Percentiles rank a stretch among this genome's conserved stretches.
Conservation (phyloP, 306 rosid genomes). For the Datisca glomerata region DNA sequence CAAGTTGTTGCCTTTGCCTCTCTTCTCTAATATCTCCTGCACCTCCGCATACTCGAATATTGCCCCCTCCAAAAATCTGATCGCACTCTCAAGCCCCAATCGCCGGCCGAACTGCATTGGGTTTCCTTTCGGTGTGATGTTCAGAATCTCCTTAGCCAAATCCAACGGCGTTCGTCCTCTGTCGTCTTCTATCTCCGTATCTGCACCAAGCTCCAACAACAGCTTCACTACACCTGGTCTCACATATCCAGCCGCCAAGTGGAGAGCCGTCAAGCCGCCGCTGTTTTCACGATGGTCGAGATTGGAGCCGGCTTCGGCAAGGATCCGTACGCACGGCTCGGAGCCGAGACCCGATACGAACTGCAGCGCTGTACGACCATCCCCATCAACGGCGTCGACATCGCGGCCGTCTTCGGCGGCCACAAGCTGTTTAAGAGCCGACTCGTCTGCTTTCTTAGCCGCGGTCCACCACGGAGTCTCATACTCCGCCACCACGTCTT, state of each 20-base stretch:
- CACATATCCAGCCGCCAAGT: conserved; percentile 79
- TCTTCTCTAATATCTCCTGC: conserved; percentile 49
- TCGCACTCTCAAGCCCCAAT: conserved; percentile 44
- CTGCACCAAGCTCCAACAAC: conserved; percentile 49
- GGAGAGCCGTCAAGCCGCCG: conserved; percentile 57
- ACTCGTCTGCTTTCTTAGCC: conserved; percentile 59
- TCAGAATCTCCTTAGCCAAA: conserved; percentile 45
- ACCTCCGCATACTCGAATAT: conserved; percentile 73
- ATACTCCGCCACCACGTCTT: conserved; percentile 68
- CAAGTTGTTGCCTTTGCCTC: conserved; percentile 62
- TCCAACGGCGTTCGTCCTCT: conserved; percentile 51
- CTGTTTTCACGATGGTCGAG: conserved; percentile 42
- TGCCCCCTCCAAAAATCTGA: conserved; percentile 39
- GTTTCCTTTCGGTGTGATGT: conserved; percentile 60
- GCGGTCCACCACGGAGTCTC: conserved; percentile 93
- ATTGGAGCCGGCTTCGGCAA: conserved; percentile 52
- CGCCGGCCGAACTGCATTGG: conserved; percentile 63
- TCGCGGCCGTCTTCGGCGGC: conserved; percentile 44
- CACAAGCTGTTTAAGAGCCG: conserved; percentile 23
- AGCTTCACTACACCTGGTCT: conserved; percentile 48
- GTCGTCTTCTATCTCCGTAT: conserved; percentile 44
- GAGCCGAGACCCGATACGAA: conserved; percentile 75
- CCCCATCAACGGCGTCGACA: conserved; percentile 53
- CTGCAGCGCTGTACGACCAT: conserved; percentile 60
- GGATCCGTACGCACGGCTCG: conserved; percentile 35